Evolutionary conservation across 2,329 filamentous ascomycete species (phyloP).

Genomic region (Arthrobotrys iridis): DNA sequence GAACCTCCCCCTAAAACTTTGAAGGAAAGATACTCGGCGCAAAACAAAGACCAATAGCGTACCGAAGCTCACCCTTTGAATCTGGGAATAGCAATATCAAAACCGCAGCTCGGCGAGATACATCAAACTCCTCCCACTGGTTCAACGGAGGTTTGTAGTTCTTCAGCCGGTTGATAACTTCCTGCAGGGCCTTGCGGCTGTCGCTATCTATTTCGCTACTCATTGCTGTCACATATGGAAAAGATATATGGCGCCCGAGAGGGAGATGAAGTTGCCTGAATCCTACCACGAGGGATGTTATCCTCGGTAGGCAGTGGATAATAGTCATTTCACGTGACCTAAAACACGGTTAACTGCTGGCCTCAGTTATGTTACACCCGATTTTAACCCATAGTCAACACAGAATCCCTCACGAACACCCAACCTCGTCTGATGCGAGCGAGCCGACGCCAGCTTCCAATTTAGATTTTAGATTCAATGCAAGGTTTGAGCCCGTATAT

Average conservation of each 20-base stretch:
- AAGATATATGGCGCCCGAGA: conserved; percentile 13
- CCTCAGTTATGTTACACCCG: conserved; percentile 6
- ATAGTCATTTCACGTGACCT: conserved; percentile 43
- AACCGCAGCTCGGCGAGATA: conserved; percentile 78
- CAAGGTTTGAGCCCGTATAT: neutral
- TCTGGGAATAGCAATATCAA: conserved; percentile 89
- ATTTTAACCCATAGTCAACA: conserved; percentile 39
- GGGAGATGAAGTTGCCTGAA: conserved; percentile 22
- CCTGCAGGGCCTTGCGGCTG: conserved; percentile 33
- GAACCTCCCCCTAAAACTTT: neutral
- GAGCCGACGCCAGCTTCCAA: neutral
- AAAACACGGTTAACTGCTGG: neutral
- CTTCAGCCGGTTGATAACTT: conserved; percentile 41
- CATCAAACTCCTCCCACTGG: conserved; percentile 49
- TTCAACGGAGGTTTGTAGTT: conserved; percentile 52
- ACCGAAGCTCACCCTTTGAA: conserved; percentile 75
- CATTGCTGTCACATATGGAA: conserved; percentile 31
- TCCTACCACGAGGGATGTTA: conserved; percentile 17
- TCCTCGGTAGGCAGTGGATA: conserved; percentile 46
- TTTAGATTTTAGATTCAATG: neutral
- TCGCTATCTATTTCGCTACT: conserved; percentile 17
- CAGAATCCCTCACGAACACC: conserved; percentile 7
- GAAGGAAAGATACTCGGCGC: neutral
- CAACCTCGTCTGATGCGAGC: no score
- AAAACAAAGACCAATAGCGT: neutral